Conservation (phyloP, 108 stramenopile genomes). For the Discostella stelligeroides region DNA sequence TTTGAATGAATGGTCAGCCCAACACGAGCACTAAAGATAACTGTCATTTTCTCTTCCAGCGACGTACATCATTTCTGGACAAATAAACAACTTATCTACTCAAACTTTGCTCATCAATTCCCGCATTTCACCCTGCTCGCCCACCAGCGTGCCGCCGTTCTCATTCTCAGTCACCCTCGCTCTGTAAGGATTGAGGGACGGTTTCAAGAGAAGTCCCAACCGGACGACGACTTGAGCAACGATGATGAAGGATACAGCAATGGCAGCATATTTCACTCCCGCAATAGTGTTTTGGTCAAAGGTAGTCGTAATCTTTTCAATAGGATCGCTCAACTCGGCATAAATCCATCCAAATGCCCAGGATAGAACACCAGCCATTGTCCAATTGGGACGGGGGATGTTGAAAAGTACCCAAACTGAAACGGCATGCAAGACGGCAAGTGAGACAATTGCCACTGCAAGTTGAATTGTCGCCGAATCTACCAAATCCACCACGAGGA, state of each 20-base stretch:
- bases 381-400: slow-evolving; percentile 48
- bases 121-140: background rate
- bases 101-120: too few relatives aligned
- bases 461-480: slow-evolving; percentile 49
- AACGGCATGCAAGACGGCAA: slow-evolving; percentile 57
- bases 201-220: slow-evolving; percentile 16
- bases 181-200: slow-evolving; percentile 40
- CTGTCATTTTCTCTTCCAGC: too few relatives aligned
- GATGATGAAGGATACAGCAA: slow-evolving; percentile 34
- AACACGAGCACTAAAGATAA: too few relatives aligned
- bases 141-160: too few relatives aligned
- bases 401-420: slow-evolving; percentile 57
- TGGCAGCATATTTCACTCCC: slow-evolving; percentile 41
- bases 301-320: slow-evolving; percentile 52
- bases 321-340: slow-evolving; percentile 53
- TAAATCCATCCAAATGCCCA: slow-evolving; percentile 76
- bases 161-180: background rate
- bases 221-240: slow-evolving; percentile 31
- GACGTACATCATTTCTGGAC: too few relatives aligned
- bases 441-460: slow-evolving; percentile 51
- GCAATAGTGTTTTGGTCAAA: slow-evolving; percentile 40
- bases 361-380: slow-evolving; percentile 60
- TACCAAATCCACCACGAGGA: slow-evolving; percentile 55
- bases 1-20: too few relatives aligned
- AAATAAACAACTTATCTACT: too few relatives aligned